A percentile compares a stretch with the other conserved stretches of the same genome.
Evolutionary conservation across 1,284 basidiomycete species (phyloP).

Genomic region (Laetiporus sulphureus): DNA sequence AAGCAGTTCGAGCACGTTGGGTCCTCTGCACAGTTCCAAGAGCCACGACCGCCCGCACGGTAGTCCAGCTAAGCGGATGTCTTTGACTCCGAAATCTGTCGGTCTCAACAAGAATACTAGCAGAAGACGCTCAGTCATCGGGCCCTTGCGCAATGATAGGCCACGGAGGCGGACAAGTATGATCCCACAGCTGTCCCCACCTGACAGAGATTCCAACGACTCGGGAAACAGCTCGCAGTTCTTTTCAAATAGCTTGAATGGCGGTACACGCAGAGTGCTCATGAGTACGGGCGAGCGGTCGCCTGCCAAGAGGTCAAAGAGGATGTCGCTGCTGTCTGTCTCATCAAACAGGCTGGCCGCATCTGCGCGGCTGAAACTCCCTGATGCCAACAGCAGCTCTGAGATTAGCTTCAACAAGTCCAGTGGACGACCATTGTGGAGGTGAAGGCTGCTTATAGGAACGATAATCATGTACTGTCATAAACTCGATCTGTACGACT

Average conservation of each 20-base stretch:
- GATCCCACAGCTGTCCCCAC: conserved; percentile 58
- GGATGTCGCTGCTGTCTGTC: conserved; percentile 46
- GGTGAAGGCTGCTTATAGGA: too few relatives aligned
- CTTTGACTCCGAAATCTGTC: conserved; percentile 36
- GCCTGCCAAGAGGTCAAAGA: conserved; percentile 58
- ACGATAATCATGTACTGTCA: too few relatives aligned
- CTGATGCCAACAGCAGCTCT: conserved; percentile 44
- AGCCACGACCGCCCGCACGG: conserved; percentile 31
- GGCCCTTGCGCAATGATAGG: conserved; percentile 64
- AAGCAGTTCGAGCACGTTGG: conserved; percentile 15
- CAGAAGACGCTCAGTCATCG: conserved; percentile 67
- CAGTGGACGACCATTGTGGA: conserved; percentile 42
- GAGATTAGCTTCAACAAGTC: conserved; percentile 35
- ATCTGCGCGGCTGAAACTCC: conserved; percentile 26
- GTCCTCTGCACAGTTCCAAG: conserved; percentile 29
- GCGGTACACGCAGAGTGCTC: conserved; percentile 24
- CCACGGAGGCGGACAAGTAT: conserved; percentile 66
- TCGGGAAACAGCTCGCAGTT: conserved; percentile 13
- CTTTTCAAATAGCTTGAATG: conserved; percentile 14
- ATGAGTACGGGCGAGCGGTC: conserved; percentile 31
- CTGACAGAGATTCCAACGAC: conserved; percentile 18
- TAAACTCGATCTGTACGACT: too few relatives aligned
- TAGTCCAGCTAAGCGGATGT: conserved; percentile 43
- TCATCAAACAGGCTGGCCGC: conserved; percentile 28
- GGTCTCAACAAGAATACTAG: conserved; percentile 27